These are phyloP conservation scores for Nitzschia sp. DNA, from an alignment of 108 stramenopile species.

Conservation along the genomic window DNA sequence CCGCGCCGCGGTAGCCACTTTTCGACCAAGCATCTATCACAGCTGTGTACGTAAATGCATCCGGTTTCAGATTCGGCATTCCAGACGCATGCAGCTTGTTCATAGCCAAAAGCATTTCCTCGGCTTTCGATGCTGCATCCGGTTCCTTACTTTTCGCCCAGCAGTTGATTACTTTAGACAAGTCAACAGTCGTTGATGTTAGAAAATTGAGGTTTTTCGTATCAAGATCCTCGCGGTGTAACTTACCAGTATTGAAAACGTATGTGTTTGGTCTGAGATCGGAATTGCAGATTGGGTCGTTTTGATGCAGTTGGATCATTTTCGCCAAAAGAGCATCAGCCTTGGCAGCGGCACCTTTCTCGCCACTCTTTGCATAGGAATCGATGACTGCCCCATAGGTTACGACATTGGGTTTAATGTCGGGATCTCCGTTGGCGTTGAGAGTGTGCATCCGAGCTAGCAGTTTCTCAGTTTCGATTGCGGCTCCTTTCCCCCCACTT, in stretches of 20 bases:
- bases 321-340: constrained; percentile 75
- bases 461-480: constrained; percentile 72
- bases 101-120: constrained; percentile 88
- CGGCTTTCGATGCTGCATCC: constrained; percentile 82
- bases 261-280: constrained; percentile 80
- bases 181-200: background rate
- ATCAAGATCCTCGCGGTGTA: background rate
- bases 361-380: constrained; percentile 79
- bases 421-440: constrained; percentile 64
- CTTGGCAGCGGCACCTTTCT: constrained; percentile 72
- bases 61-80: constrained; percentile 79
- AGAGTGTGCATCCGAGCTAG: constrained; percentile 76
- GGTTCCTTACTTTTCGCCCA: constrained; percentile 57
- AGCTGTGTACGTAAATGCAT: constrained; percentile 85
- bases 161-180: constrained; percentile 51
- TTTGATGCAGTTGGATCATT: constrained; percentile 80
- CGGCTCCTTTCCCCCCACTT: constrained; percentile 76
- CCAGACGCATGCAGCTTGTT: constrained; percentile 68
- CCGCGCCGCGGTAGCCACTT: constrained; percentile 80
- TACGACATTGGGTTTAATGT: constrained; percentile 82
- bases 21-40: constrained; percentile 62
- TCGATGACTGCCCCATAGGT: constrained; percentile 89
- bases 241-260: constrained; percentile 69
- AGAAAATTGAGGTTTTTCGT: background rate
- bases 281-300: constrained; percentile 65